Base-by-base conservation (phyloP, 179 eudicot species). In the Dionaea muscipula region DNA sequence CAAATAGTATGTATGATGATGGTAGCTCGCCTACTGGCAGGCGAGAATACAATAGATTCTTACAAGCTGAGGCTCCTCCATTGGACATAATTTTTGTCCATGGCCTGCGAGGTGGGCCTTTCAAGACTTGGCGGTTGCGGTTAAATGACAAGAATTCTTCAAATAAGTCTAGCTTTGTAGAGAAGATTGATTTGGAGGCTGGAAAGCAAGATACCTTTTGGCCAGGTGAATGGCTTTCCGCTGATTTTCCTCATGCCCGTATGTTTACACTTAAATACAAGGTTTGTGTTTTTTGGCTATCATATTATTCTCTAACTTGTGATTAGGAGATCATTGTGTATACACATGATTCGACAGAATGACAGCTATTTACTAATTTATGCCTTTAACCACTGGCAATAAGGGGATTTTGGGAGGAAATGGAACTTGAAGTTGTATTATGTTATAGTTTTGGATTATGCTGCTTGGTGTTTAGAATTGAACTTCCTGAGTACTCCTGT, bases 221-320 rank as follows among this genome's bases (percentile, higher is more conserved):
- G 99, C 96, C 99, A 43, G 95, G 85, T 49, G 99, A 93, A 78
- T 93, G 99, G 99, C 93, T 88, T 52, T 68, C 95, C 61, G 77
- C 79, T 68, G 95, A 88, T 68, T 82, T 93, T 62, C 85, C 96
- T 56, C 74, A 78, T 78, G 96, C 89, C 54, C 99, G 99, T 47
- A 66, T 88, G 78, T 93, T 93, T 78, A 78, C 84, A 70, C 78
- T 93, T 62, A 85, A 81, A 68, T 93, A 88, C 83, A 93, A 88
- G 99, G 99, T 93, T 69, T 65, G 85, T 75, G 27, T 51, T 45
- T 44, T 57, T 54, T 33, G 33, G 37, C 50, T 38, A 23, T 35
- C 31, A 23, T 31, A 20, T 38, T 26, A 36, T 20, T 43, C 26
- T 51, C 43, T 53, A 46, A 49, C 50, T 50, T 45, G 20, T 13